Base-by-base conservation (phyloP, 2,329 filamentous ascomycete genomes). In the Aquanectria penicillioides region DNA sequence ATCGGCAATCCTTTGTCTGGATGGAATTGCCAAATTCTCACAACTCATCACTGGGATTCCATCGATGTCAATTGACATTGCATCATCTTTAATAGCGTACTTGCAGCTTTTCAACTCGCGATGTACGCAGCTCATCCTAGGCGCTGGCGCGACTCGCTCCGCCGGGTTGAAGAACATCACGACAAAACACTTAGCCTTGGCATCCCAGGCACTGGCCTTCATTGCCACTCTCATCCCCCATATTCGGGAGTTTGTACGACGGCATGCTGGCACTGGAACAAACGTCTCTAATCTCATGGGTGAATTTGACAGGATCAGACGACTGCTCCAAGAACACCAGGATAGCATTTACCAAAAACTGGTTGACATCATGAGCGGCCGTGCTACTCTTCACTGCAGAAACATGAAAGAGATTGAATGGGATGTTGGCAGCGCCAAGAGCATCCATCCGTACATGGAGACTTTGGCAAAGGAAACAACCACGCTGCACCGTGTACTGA, bases 131-230 rank as follows among this genome's bases (percentile, higher is more conserved):
- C 85, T 99, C 57, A 97, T 99, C 64, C 87, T 99, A 6, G 95
- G 95, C 1, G 95, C 95, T 2, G 95, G 95, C 5, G 95, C 95
- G 4, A 97, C 92, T 5, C 84, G 88, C 29, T 93, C 91, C 20
- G 95, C 94, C 1, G 94, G 94, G 0, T 81, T 99, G 17, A 97
- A 93, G 74, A 97, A 97, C 71, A 99, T 99, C 73, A 97, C 92
- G 0, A 97, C 95, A 0, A 95, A 95, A 69, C 94, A 99, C 76
- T 85, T 99, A 2, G 94, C 95, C 0, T 86, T 98, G 15, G 94
- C 95, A 3, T 94, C 91, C 0, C 94, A 97, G 74, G 91, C 94
- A 0, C 78, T 98, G 17, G 90, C 90, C 38, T 97, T 99, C 73
- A 88, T 97, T 40, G 91, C 94, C 20, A 88, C 92, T 0, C 81